Percentiles rank a stretch among this genome's conserved stretches.
These are phyloP conservation scores for Chlorencoelia australis DNA, from an alignment of 2,329 filamentous ascomycete genomes.

Conservation along the genomic window DNA sequence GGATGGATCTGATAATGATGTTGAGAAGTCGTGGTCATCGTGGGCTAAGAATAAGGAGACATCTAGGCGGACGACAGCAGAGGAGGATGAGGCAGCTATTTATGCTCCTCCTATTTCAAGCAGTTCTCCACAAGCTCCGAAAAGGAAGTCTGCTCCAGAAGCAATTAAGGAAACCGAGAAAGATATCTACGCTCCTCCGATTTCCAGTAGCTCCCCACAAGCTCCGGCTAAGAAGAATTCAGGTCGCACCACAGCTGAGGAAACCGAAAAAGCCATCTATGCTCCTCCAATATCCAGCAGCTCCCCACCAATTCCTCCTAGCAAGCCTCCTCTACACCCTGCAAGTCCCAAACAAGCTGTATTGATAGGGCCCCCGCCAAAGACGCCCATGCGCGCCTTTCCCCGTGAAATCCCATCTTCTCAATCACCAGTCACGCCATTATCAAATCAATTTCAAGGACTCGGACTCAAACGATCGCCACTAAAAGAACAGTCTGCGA, in stretches of 20 bases:
- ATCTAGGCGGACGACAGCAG: conserved; percentile 5
- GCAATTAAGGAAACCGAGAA: conserved; percentile 6
- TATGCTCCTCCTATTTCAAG: conserved; percentile 18
- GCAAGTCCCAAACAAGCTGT: conserved; percentile 1
- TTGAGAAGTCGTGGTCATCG: too few relatives aligned
- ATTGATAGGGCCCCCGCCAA: conserved; percentile 18
- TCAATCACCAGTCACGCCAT: conserved; percentile 26
- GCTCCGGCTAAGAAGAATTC: too few relatives aligned
- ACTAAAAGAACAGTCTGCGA: conserved; percentile 17
- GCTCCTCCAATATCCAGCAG: conserved; percentile 15
- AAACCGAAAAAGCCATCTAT: conserved; percentile 11
- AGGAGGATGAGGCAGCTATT: conserved; percentile 9
- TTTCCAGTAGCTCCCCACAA: too few relatives aligned
- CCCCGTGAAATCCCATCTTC: conserved; percentile 25
- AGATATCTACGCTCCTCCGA: conserved; percentile 15
- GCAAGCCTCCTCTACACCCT: neutral
- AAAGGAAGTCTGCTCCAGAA: too few relatives aligned
- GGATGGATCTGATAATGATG: too few relatives aligned
- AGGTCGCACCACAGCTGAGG: conserved; percentile 4
- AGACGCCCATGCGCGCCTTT: conserved; percentile 18
- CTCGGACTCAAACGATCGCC: conserved; percentile 11
- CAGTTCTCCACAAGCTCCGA: conserved; percentile 8
- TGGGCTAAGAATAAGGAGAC: too few relatives aligned
- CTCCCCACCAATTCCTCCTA: neutral
- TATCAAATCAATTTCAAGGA: conserved; percentile 15